A percentile compares a stretch with the other conserved stretches of the same genome.
Evolutionary conservation across 176 grass and related monocot species (phyloP).

Genomic region (Melocanna baccifera): DNA sequence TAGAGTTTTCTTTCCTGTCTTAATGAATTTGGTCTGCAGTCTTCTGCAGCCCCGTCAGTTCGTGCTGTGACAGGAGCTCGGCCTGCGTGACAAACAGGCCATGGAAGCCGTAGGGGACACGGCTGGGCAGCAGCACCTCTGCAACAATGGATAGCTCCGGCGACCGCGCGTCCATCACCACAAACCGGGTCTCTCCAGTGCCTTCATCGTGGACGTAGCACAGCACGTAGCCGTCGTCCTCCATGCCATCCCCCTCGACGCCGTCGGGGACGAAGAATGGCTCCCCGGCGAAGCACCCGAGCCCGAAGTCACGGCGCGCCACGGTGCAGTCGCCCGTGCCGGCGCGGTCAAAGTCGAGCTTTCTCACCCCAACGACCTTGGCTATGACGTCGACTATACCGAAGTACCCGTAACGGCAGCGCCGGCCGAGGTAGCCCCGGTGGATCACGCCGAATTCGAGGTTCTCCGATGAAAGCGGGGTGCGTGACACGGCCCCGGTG

Average conservation of each 20-base stretch:
- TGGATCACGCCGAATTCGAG: constrained; percentile 78
- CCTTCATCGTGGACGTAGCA: constrained; percentile 83
- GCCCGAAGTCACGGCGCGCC: constrained; percentile 58
- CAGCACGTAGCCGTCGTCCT: constrained; percentile 81
- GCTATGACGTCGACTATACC: constrained; percentile 62
- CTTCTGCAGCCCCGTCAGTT: too few relatives aligned
- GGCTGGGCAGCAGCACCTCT: constrained; percentile 61
- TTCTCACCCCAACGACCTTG: constrained; percentile 64
- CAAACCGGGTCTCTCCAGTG: constrained; percentile 50
- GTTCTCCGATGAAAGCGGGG: constrained; percentile 64
- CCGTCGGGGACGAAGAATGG: constrained; percentile 70
- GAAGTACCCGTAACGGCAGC: constrained; percentile 77
- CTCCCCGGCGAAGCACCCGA: constrained; percentile 62
- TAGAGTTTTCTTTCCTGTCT: too few relatives aligned
- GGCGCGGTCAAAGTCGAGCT: constrained; percentile 61
- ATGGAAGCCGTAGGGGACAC: constrained; percentile 90
- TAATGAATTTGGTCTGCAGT: too few relatives aligned
- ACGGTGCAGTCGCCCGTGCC: constrained; percentile 66
- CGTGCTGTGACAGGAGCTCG: constrained; percentile 66
- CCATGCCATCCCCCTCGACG: constrained; percentile 32
- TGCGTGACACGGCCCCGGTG: constrained; percentile 57
- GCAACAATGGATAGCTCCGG: constrained; percentile 63
- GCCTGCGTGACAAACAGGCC: constrained; percentile 60
- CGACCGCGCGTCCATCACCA: constrained; percentile 81
- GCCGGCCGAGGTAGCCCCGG: constrained; percentile 52